These are phyloP conservation scores for Pseudocercospora cruenta DNA, from an alignment of 2,329 filamentous ascomycete genomes.

Conservation along the genomic window DNA sequence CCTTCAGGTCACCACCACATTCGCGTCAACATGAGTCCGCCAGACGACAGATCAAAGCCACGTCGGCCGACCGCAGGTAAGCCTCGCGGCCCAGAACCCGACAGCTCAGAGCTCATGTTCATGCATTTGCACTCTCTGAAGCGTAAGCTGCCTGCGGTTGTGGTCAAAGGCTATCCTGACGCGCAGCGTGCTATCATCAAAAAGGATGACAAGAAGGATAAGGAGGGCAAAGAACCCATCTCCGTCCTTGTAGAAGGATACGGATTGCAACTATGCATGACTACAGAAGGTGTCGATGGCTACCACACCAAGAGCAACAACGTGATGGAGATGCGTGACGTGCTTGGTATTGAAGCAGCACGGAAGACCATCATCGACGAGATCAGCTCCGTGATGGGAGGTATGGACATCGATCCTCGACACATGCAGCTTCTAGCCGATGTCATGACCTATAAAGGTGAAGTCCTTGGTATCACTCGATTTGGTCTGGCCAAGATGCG, in stretches of 20 bases:
- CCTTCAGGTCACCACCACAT: conserved; percentile 52
- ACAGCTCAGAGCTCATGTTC: conserved; percentile 67
- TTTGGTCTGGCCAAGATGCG: conserved; percentile 97
- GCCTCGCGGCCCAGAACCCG: conserved; percentile 36
- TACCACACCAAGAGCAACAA: conserved; percentile 76
- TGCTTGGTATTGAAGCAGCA: conserved; percentile 94
- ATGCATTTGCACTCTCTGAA: conserved; percentile 84
- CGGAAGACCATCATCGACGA: conserved; percentile 85
- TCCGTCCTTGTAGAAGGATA: conserved; percentile 86
- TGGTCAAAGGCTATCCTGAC: conserved; percentile 86
- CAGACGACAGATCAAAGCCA: conserved; percentile 43
- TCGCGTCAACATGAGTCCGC: conserved; percentile 67
- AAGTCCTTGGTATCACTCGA: conserved; percentile 92
- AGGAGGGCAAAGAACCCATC: conserved; percentile 62
- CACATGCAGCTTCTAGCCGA: conserved; percentile 98
- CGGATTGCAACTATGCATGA: conserved; percentile 86
- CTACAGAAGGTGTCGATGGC: conserved; percentile 85
- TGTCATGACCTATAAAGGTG: conserved; percentile 98
- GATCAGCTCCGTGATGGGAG: conserved; percentile 85
- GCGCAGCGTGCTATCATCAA: conserved; percentile 87
- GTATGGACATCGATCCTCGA: conserved; percentile 94
- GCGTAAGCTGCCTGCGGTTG: conserved; percentile 76
- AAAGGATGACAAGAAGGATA: conserved; percentile 68
- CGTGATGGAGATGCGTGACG: conserved; percentile 83
- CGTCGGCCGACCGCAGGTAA: conserved; percentile 46